Conservation (phyloP, 1,284 basidiomycete genomes). For the Trametes polyzona region DNA sequence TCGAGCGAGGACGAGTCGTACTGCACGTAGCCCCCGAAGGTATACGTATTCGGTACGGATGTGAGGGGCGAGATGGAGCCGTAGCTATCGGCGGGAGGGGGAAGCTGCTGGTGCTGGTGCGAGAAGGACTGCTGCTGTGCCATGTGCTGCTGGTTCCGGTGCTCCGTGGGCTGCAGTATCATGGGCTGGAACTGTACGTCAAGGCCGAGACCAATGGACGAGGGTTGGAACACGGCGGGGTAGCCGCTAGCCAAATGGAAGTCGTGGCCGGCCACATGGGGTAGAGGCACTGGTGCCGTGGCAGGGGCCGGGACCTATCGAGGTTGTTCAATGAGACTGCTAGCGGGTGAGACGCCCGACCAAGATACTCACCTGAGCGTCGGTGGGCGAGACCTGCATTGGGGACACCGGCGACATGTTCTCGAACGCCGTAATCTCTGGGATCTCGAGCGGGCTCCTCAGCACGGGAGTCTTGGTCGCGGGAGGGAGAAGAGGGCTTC, state of each 20-base stretch:
- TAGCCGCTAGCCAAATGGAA: not conserved
- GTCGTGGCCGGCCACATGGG: not conserved
- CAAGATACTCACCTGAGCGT: not conserved
- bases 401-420: not conserved
- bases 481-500: slow-evolving; percentile 15
- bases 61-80: too few relatives aligned
- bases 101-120: not conserved
- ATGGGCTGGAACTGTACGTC: not conserved
- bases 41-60: too few relatives aligned
- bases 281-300: not conserved
- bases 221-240: not conserved
- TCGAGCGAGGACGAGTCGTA: too few relatives aligned
- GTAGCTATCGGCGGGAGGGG: too few relatives aligned
- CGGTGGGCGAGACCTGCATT: not conserved
- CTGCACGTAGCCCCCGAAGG: too few relatives aligned
- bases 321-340: not conserved
- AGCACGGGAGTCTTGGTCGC: not conserved
- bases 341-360: not conserved
- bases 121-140: too few relatives aligned
- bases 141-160: too few relatives aligned
- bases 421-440: not conserved
- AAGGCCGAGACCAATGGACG: not conserved
- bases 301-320: not conserved
- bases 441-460: slow-evolving; percentile 3
- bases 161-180: too few relatives aligned